Conservation (phyloP, 1,284 basidiomycete species). For the Sphagnurus paluster region DNA sequence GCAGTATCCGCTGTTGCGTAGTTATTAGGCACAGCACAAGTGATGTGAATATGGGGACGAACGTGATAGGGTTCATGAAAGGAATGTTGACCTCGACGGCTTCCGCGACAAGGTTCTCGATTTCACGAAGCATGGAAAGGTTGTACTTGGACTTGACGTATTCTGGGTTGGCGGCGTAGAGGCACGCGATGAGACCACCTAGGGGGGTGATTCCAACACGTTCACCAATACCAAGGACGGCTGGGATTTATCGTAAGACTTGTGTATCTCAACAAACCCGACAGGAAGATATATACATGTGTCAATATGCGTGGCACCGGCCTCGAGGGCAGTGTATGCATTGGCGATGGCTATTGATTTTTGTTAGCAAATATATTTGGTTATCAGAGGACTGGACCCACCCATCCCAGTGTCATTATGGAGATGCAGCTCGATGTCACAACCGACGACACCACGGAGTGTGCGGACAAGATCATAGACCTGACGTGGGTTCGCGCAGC, state of each 20-base stretch:
- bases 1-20: slow-evolving; percentile 80
- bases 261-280: background rate
- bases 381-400: slow-evolving; percentile 28
- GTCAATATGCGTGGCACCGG: slow-evolving; percentile 99
- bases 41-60: slow-evolving; percentile 23
- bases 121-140: slow-evolving; percentile 94
- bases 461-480: slow-evolving; percentile 99
- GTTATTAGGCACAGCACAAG: background rate
- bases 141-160: slow-evolving; percentile 99
- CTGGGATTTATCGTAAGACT: slow-evolving; percentile 30
- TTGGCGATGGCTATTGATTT: slow-evolving; percentile 85
- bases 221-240: slow-evolving; percentile 96
- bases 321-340: slow-evolving; percentile 97
- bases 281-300: slow-evolving; percentile 65
- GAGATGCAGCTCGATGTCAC: slow-evolving; percentile 98
- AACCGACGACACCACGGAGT: slow-evolving; percentile 90
- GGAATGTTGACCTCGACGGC: slow-evolving; percentile 98
- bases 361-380: slow-evolving; percentile 13
- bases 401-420: slow-evolving; percentile 98
- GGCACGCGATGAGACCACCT: slow-evolving; percentile 94
- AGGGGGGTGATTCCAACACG: slow-evolving; percentile 99
- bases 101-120: slow-evolving; percentile 98
- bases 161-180: slow-evolving; percentile 96
- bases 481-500: slow-evolving; percentile 97
- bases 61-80: slow-evolving; percentile 95